Evolutionary conservation across 495 filamentous ascomycete species (phyloP), one percentile per base, ranked within the genome.

Genomic region (Oidiodendron maius): DNA sequence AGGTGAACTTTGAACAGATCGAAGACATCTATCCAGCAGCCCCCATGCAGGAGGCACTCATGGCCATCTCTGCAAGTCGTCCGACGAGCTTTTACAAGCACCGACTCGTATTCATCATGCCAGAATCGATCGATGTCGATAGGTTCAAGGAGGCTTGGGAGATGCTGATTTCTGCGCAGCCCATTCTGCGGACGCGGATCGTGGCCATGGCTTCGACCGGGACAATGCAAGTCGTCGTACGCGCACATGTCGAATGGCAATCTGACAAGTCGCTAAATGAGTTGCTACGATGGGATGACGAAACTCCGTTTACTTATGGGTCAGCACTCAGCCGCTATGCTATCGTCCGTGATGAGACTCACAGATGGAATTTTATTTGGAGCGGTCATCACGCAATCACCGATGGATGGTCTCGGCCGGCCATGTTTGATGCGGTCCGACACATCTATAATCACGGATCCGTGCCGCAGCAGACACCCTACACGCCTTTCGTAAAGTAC

Each of bases 1-100:
- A 17, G n/a, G 34, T 47, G 25, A 44, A 22, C 30, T 38, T 6
- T 1, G 21, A 39, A 69, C 68, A 6, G 40, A 72, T 72, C 25
- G 65, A 78, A 34, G 80, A 88, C 58, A 58, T 80, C 0, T 87
- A 84, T 72, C 84, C 11, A 65, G n/a, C n/a, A n/a, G n/a, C n/a
- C n/a, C n/a, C n/a, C n/a, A n/a, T 86, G 1, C 85, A 89, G 59
- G 84, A 86, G 54, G 83, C 81, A 2, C 68, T 88, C n/a, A 68
- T 85, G 61, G 77, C 80, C 1, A 60, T 83, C 2, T 83, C 83
- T 3, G 64, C 72, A 43, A 78, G 77, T 52, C 69, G 75, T 39
- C 71, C n/a, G n/a, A n/a, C n/a, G n/a, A n/a, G n/a, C n/a, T n/a
- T n/a, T n/a, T n/a, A n/a, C n/a, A n/a, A 10, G 40, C 40, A n/a